Conservation (phyloP, 1,139 yeast species). For the Sugiyamaella neomexicana region DNA sequence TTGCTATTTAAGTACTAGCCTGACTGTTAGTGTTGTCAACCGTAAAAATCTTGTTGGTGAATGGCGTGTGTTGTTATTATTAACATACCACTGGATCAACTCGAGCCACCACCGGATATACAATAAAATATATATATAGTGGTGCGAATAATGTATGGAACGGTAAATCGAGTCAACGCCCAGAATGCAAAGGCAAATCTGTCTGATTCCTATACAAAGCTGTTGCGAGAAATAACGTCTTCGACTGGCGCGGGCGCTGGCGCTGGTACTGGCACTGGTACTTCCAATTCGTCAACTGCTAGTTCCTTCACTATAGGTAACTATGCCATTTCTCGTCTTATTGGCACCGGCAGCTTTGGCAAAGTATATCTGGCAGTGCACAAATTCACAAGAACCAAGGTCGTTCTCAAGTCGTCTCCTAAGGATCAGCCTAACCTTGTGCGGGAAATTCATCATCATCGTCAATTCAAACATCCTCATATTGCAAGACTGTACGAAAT, state of each 20-base stretch:
- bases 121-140: not conserved
- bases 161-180: slow-evolving; percentile 32
- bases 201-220: slow-evolving; percentile 65
- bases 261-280: too few relatives aligned
- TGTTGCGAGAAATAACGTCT: slow-evolving; percentile 53
- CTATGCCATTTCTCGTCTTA: slow-evolving; percentile 65
- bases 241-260: slow-evolving; percentile 1
- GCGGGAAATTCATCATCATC: slow-evolving; percentile 85
- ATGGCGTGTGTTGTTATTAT: slow-evolving; percentile 3
- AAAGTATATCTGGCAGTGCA: slow-evolving; percentile 85
- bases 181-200: slow-evolving; percentile 42
- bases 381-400: slow-evolving; percentile 61
- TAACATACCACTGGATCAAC: not conserved
- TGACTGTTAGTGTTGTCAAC: not conserved
- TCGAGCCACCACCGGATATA: not conserved
- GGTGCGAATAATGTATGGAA: slow-evolving; percentile 33
- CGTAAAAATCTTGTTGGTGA: not conserved
- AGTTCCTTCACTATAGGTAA: slow-evolving; percentile 68
- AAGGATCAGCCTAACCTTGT: slow-evolving; percentile 85
- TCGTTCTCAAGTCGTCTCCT: slow-evolving; percentile 81
- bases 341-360: slow-evolving; percentile 76
- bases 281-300: not conserved
- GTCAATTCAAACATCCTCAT: slow-evolving; percentile 79
- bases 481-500: slow-evolving; percentile 86
- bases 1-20: not conserved